A percentile compares a stretch with the other conserved stretches of the same genome.
These are phyloP conservation scores for Rhodotorula toruloides DNA, from an alignment of 768 basidiomycete species.

Conservation along the genomic window DNA sequence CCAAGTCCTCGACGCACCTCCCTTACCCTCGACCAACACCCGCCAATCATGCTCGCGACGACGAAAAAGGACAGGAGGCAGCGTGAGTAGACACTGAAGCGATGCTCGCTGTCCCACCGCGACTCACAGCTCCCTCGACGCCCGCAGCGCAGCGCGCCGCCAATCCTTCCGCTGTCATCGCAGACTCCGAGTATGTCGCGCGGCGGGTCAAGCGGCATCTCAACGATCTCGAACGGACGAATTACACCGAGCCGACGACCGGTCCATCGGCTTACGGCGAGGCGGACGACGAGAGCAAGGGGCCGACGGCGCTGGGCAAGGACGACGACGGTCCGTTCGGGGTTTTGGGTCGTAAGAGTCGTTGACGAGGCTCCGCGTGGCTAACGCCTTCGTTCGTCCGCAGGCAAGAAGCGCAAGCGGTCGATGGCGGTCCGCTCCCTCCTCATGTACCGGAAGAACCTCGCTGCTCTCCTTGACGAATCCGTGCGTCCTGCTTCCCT, in stretches of 20 bases:
- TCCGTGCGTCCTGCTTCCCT: conserved; percentile 55
- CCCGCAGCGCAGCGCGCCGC: conserved; percentile 16
- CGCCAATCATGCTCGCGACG: not conserved
- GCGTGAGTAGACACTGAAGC: too few species aligned
- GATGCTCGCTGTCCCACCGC: not conserved
- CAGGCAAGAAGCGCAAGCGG: conserved; percentile 67
- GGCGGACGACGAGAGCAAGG: conserved; percentile 27
- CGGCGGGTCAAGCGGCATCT: conserved; percentile 72
- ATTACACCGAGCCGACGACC: conserved; percentile 35
- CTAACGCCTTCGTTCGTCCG: conserved; percentile 55
- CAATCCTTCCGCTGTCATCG: conserved; percentile 20
- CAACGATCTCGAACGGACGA: conserved; percentile 64
- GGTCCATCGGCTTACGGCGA: conserved; percentile 48
- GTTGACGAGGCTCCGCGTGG: conserved; percentile 52
- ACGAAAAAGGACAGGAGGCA: conserved; percentile 33
- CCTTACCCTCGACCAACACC: not conserved
- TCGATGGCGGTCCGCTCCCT: conserved; percentile 74
- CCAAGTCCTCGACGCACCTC: not conserved
- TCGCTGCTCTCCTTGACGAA: conserved; percentile 68
- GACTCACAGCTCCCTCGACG: not conserved
- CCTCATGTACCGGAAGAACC: conserved; percentile 73
- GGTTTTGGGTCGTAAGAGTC: conserved; percentile 41
- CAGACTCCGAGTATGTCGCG: conserved; percentile 64
- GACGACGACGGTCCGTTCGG: conserved; percentile 48
- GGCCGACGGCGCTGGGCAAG: conserved; percentile 5